phyloP scores from a whole-genome alignment of 2,329 filamentous ascomycete genomes.

The Pyrenochaeta sp. region DNA sequence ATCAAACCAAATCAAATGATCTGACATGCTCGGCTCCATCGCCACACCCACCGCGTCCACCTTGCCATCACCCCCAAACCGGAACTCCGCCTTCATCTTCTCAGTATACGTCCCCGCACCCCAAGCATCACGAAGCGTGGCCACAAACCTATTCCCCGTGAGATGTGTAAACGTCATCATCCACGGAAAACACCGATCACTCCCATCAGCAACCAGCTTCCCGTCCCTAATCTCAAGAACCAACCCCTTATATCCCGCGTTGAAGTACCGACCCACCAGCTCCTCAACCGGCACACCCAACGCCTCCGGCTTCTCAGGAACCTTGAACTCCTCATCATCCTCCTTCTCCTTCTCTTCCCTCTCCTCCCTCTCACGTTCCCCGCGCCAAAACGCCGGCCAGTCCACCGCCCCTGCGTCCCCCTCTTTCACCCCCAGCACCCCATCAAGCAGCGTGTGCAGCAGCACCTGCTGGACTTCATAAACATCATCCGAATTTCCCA shows the following conservation, averaged over 20 bases:
- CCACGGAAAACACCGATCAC: slow-evolving; percentile 17
- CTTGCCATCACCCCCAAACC: slow-evolving; percentile 3
- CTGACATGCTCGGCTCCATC: slow-evolving; percentile 12
- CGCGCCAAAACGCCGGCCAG: slow-evolving; percentile 5
- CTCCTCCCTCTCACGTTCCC: slow-evolving; percentile 2
- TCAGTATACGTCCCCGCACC: not conserved
- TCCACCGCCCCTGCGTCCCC: slow-evolving; percentile 6
- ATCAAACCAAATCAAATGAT: slow-evolving; percentile 14
- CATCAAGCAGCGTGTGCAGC: slow-evolving; percentile 13
- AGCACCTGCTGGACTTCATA: slow-evolving; percentile 12
- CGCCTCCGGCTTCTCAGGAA: slow-evolving; percentile 2
- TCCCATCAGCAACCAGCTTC: slow-evolving; percentile 12
- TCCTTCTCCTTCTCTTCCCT: slow-evolving; percentile 2
- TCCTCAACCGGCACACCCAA: slow-evolving; percentile 5
- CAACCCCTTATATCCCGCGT: slow-evolving; percentile 16
- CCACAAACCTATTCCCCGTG: slow-evolving; percentile 4
- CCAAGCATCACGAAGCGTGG: slow-evolving; percentile 2
- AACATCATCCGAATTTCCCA: slow-evolving; percentile 13
- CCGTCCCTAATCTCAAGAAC: slow-evolving; percentile 7
- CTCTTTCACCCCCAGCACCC: not conserved
- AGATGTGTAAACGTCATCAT: slow-evolving; percentile 14
- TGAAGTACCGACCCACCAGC: slow-evolving; percentile 10
- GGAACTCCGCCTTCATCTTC: slow-evolving; percentile 15
- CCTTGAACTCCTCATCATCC: slow-evolving; percentile 6
- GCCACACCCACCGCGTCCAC: slow-evolving; percentile 11